phyloP scores from a whole-genome alignment of 805 yeast species.

The Tetrapisispora fleetii region DNA sequence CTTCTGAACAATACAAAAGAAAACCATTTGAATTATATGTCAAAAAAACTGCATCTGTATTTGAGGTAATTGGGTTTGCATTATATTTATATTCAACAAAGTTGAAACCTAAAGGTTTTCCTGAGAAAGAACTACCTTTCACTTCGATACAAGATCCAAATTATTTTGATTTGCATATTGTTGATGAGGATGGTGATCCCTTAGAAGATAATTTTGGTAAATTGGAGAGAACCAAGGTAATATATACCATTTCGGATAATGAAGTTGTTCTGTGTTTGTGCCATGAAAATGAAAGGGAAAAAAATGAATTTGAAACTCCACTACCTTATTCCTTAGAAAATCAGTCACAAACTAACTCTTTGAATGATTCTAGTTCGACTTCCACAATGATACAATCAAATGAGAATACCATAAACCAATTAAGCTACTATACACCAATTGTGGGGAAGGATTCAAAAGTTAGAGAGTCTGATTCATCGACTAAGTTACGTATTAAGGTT shows the following conservation, averaged over 20 bases:
- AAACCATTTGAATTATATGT: conserved; percentile 19
- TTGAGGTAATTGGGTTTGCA: conserved; percentile 27
- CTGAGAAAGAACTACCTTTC: conserved; percentile 11
- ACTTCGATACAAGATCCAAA: conserved; percentile 21
- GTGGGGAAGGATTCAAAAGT: conserved; percentile 16
- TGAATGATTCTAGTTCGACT: conserved; percentile 1
- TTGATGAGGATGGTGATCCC: conserved; percentile 89
- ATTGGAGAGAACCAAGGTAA: conserved; percentile 53
- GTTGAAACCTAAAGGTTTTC: conserved; percentile 13
- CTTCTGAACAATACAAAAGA: conserved; percentile 17
- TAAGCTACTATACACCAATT: conserved; percentile 32
- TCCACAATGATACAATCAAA: conserved; percentile 4
- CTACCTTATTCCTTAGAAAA: conserved; percentile 31
- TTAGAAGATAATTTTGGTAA: conserved; percentile 88
- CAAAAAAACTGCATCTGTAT: conserved; percentile 24
- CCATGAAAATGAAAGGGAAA: conserved; percentile 34
- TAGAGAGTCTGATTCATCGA: conserved; percentile 19
- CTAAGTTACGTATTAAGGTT: conserved; percentile 23
- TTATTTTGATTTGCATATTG: conserved; percentile 46
- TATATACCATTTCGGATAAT: conserved; percentile 67
- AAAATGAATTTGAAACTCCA: conserved; percentile 47
- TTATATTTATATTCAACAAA: conserved; percentile 18
- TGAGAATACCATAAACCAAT: conserved; percentile 21
- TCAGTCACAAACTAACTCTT: conserved; percentile 6
- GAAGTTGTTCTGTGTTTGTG: conserved; percentile 73